phyloP scores from a whole-genome alignment of 1,139 yeast species.

The Saccharomycopsis hybrid region DNA sequence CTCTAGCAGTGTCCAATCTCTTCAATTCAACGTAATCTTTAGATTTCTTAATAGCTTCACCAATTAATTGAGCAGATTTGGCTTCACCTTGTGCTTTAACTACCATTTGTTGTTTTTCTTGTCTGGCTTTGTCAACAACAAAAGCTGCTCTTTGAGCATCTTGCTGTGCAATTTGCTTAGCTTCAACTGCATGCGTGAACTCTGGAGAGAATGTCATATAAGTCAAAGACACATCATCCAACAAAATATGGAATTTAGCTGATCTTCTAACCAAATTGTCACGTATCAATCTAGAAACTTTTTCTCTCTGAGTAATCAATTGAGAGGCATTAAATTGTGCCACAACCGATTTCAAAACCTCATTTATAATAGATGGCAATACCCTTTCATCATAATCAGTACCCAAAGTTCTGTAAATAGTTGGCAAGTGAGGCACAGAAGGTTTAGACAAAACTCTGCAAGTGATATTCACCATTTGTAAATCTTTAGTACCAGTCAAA shows the following conservation, averaged over 20 bases:
- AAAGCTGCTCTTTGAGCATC: conserved; percentile 99
- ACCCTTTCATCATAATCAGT: conserved; percentile 94
- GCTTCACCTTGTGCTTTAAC: conserved; percentile 99
- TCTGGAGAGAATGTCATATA: conserved; percentile 97
- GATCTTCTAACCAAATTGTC: conserved; percentile 93
- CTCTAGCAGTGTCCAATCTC: conserved; percentile 95
- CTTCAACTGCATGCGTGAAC: conserved; percentile 96
- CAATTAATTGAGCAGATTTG: conserved; percentile 93
- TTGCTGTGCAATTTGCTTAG: conserved; percentile 98
- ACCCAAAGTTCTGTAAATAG: conserved; percentile 86
- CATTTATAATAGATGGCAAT: conserved; percentile 93
- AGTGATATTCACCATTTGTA: conserved; percentile 98
- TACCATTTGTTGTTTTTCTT: conserved; percentile 94
- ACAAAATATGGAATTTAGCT: conserved; percentile 71
- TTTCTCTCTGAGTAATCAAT: conserved; percentile 95
- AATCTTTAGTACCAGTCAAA: conserved; percentile 94
- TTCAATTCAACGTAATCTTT: conserved; percentile 93
- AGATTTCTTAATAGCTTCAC: conserved; percentile 96
- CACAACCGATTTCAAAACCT: conserved; percentile 91
- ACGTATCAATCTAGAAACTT: conserved; percentile 84
- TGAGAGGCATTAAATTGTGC: conserved; percentile 99
- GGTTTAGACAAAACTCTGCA: conserved; percentile 96
- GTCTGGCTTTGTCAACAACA: conserved; percentile 92
- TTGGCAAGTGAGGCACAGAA: conserved; percentile 68
- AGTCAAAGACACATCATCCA: conserved; percentile 95